Evolutionary conservation across 2,329 filamentous ascomycete genomes (phyloP).

Genomic region (Volutella citrinella): DNA sequence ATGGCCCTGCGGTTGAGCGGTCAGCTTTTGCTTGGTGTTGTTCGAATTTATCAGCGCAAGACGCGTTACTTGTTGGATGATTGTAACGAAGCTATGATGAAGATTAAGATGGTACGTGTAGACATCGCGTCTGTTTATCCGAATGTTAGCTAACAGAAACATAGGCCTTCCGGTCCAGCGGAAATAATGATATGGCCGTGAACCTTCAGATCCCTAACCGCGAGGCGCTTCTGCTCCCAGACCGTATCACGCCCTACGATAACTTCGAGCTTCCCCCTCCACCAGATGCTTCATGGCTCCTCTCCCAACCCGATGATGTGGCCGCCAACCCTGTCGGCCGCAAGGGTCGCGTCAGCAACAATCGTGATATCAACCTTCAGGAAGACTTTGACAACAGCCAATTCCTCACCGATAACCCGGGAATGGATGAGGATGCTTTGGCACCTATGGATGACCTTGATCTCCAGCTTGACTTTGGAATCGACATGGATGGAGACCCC

Average conservation of each 20-base stretch:
- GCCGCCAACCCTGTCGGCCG: conserved; percentile 52
- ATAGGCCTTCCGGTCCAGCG: conserved; percentile 88
- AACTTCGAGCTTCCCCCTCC: conserved; percentile 74
- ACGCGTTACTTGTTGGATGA: conserved; percentile 94
- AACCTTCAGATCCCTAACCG: conserved; percentile 78
- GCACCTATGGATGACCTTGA: conserved; percentile 64
- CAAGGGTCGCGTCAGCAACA: conserved; percentile 56
- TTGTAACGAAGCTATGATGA: conserved; percentile 94
- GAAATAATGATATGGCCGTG: conserved; percentile 91
- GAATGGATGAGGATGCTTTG: conserved; percentile 56
- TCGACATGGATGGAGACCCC: conserved; percentile 67
- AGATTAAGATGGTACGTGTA: conserved; percentile 87
- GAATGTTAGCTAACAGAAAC: too few species aligned
- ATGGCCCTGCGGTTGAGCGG: conserved; percentile 93
- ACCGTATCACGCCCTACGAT: conserved; percentile 90
- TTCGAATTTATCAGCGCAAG: conserved; percentile 96
- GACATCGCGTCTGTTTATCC: too few species aligned
- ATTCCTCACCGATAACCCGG: conserved; percentile 67
- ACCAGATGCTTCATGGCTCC: conserved; percentile 80
- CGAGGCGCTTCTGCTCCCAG: conserved; percentile 82
- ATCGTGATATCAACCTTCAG: conserved; percentile 65
- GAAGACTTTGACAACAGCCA: conserved; percentile 75
- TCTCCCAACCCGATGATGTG: conserved; percentile 69
- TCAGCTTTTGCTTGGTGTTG: conserved; percentile 90
- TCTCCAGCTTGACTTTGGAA: conserved; percentile 70